Percentiles rank a stretch among this genome's conserved stretches.
Evolutionary conservation across 306 rosid species (phyloP).

Genomic region (Fragaria iinumae): DNA sequence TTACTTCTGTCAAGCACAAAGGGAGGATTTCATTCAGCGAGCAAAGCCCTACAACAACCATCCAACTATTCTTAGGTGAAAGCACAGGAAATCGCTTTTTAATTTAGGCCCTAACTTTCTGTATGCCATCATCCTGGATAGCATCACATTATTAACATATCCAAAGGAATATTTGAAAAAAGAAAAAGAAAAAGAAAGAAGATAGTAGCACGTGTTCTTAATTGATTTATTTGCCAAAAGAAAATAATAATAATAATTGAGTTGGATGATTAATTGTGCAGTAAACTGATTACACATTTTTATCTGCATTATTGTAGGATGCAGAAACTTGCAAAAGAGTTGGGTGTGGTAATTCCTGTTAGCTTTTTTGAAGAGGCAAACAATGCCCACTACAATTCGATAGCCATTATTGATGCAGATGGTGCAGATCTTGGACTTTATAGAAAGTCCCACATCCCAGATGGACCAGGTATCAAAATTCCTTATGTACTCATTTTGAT

Average conservation of each 20-base stretch:
- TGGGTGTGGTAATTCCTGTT: constrained; percentile 81
- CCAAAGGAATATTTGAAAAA: not conserved
- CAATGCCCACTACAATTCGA: constrained; percentile 89
- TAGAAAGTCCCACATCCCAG: constrained; percentile 96
- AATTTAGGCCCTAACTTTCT: constrained; percentile 14
- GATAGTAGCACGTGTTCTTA: too few species aligned
- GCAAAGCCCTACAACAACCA: constrained; percentile 83
- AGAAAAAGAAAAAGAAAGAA: not conserved
- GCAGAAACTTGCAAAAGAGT: constrained; percentile 88
- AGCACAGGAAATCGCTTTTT: constrained; percentile 15
- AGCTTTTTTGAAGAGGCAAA: constrained; percentile 98
- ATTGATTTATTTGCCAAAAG: not conserved
- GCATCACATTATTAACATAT: constrained; percentile 12
- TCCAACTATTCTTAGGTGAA: constrained; percentile 85
- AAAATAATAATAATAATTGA: not conserved
- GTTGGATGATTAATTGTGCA: constrained; percentile 8
- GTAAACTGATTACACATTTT: constrained; percentile 24
- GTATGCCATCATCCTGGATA: constrained; percentile 5
- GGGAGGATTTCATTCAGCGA: constrained; percentile 71
- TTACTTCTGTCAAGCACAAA: constrained; percentile 97
- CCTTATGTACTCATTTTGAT: constrained; percentile 4
- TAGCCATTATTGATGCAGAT: constrained; percentile 88
- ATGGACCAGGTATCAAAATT: constrained; percentile 72
- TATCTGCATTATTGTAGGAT: constrained; percentile 50
- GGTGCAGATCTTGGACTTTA: constrained; percentile 94